Percentiles rank a stretch among this genome's conserved stretches.
phyloP scores from a whole-genome alignment of 164 flowering plant species.

The Pachysandra terminalis region DNA sequence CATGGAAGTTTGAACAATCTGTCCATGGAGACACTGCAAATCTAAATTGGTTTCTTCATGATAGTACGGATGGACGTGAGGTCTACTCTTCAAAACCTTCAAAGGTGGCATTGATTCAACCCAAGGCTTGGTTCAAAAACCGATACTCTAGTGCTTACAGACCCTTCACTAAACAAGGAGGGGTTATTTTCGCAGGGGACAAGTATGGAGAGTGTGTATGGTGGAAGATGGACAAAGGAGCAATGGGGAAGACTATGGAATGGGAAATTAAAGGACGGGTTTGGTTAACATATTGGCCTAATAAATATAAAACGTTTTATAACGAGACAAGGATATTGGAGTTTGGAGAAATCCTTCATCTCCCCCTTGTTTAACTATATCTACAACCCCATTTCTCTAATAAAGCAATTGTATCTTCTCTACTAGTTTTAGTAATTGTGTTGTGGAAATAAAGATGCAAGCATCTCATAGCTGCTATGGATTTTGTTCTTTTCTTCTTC shows the following conservation, averaged over 20 bases:
- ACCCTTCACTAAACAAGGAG: constrained; percentile 86
- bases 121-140: constrained; percentile 79
- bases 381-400: neutral
- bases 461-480: neutral
- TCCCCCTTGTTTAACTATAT: constrained; percentile 35
- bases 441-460: neutral
- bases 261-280: constrained; percentile 82
- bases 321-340: constrained; percentile 72
- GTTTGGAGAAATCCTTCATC: constrained; percentile 53
- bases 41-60: constrained; percentile 82
- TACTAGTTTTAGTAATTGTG: neutral
- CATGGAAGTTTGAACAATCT: constrained; percentile 93
- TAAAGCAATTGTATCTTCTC: neutral
- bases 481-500: too few relatives aligned
- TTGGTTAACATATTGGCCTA: constrained; percentile 93
- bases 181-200: constrained; percentile 85
- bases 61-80: constrained; percentile 68
- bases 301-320: constrained; percentile 56
- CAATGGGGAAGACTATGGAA: constrained; percentile 61
- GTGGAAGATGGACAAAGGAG: constrained; percentile 71
- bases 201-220: constrained; percentile 76
- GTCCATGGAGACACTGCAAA: constrained; percentile 57
- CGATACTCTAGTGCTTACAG: constrained; percentile 66
- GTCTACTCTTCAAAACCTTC: constrained; percentile 76
- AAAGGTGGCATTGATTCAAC: constrained; percentile 45